Evolutionary conservation across 2,329 filamentous ascomycete species (phyloP), one percentile per base, ranked within the genome.

Genomic region (Claviceps quebecensis): DNA sequence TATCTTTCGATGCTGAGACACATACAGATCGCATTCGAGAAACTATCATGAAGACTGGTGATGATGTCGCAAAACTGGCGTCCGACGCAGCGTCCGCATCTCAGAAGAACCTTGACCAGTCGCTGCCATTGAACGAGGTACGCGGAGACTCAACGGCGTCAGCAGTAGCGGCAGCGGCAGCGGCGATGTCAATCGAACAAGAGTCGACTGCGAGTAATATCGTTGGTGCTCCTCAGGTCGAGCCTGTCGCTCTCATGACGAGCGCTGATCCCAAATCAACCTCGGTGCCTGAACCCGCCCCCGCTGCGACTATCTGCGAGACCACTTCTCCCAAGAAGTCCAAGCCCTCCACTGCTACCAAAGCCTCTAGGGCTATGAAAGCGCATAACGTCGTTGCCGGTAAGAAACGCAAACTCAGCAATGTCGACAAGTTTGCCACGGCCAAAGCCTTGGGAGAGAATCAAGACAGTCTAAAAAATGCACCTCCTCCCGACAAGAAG

Each of bases 351-450:
- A 34, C 9, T 34, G 29, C 9, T 1, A 0, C 9, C 8, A 34
- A 34, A 34, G 29, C 29, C 9, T 34, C 29, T 34, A 34, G 9
- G 3, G 9, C 29, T 34, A 11, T 11, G 9, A 34, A 34, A 3
- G 29, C 29, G 29, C 16, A 61, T 1, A 62, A 59, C 19, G 47
- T 55, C 1, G 36, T 44, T 16, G 44, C 56, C 1, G 61, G 62
- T 37, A 63, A 64, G 46, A 70, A 70, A 59, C 66, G 71, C 57
- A 74, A 73, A 59, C 65, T 70, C 13, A 63, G 64, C 1, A 62
- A 65, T 6, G 59, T 54, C 19, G 56, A 49, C 17, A 57, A 23
- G 59, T 64, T 17, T 48, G 61, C 38, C 57, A 60, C 7, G 5
- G 43, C 14, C 43, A 37, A 29, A 13, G 36, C 22, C 14, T 2